Base-by-base conservation (phyloP, 768 basidiomycete genomes). In the Lactarius trivialis region DNA sequence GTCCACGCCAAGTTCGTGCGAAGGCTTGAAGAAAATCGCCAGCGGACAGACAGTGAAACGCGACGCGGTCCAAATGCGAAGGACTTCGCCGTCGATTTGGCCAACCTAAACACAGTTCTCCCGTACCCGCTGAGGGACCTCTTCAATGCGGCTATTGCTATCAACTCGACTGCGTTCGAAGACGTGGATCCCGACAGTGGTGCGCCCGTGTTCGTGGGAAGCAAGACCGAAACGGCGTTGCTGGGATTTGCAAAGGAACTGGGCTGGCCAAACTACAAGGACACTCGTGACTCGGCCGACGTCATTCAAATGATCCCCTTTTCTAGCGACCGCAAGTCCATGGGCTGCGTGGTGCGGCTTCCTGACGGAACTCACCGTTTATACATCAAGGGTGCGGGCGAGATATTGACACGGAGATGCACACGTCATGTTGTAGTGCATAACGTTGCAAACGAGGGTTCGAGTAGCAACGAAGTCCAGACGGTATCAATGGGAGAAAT, bases 161-260 rank as follows among this genome's bases (percentile, higher is more conserved):
- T 95, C 73, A 98, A 98, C 75, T 93, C 93, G 2, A 97, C 95
- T 7, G 96, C 96, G 12, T 98, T 98, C 73, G 89, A 96, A 75
- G 92, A 94, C 68, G 71, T 68, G 33, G 81, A 90, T 68, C 75
- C 82, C 12, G 84, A 83, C 55, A 82, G 81, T 1, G 84, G 82
- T 32, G 75, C 83, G 66, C 60, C 70, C 21, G 73, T 81, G 26
- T 94, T 98, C 70, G 79, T 97, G 53, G 96, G 96, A 12, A 90
- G 84, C 77, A 98, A 98, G 81, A 98, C 96, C 1, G 96, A 98
- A 77, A 92, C 89, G 1, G 94, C 95, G 1, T 79, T 98, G 19
- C 78, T 98, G 17, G 81, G 84, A 67, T 92, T 98, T 65, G 90
- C 89, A 14, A 85, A 89, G 76, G 85, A 89, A 34, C 83, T 89